These are phyloP conservation scores for Scytalidium sp. DNA, from an alignment of 2,329 filamentous ascomycete genomes.

Conservation along the genomic window DNA sequence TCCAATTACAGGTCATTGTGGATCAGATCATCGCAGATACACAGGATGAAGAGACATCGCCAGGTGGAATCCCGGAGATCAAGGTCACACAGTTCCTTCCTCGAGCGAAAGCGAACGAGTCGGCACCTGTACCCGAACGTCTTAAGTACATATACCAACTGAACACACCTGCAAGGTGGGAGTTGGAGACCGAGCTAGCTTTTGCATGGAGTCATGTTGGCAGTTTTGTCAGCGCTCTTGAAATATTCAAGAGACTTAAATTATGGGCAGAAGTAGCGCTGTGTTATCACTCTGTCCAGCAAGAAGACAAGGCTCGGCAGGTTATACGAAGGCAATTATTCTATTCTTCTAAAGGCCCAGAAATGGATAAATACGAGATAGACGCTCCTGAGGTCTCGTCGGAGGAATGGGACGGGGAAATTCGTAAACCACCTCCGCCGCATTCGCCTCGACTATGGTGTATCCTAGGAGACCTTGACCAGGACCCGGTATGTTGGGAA, in stretches of 20 bases:
- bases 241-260: conserved; percentile 90
- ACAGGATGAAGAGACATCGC: conserved; percentile 18
- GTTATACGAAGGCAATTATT: conserved; percentile 80
- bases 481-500: conserved; percentile 71
- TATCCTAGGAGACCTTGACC: conserved; percentile 87
- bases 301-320: conserved; percentile 77
- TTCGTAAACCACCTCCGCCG: conserved; percentile 67
- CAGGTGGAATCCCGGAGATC: conserved; percentile 33
- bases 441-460: conserved; percentile 89
- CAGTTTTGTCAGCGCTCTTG: conserved; percentile 82
- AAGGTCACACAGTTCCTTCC: conserved; percentile 79
- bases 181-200: conserved; percentile 89
- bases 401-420: conserved; percentile 61
- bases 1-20: conserved; percentile 92
- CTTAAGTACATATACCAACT: conserved; percentile 82
- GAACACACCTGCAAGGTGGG: conserved; percentile 84
- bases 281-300: conserved; percentile 55
- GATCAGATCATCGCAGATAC: conserved; percentile 95
- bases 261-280: conserved; percentile 95
- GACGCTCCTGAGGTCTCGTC: conserved; percentile 51
- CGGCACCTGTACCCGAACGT: conserved; percentile 72
- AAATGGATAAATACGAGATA: conserved; percentile 35
- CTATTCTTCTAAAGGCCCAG: conserved; percentile 50
- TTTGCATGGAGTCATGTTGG: conserved; percentile 89
- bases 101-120: conserved; percentile 69